Base-by-base conservation (phyloP, 345 rosid species). In the Brassica rapa region DNA sequence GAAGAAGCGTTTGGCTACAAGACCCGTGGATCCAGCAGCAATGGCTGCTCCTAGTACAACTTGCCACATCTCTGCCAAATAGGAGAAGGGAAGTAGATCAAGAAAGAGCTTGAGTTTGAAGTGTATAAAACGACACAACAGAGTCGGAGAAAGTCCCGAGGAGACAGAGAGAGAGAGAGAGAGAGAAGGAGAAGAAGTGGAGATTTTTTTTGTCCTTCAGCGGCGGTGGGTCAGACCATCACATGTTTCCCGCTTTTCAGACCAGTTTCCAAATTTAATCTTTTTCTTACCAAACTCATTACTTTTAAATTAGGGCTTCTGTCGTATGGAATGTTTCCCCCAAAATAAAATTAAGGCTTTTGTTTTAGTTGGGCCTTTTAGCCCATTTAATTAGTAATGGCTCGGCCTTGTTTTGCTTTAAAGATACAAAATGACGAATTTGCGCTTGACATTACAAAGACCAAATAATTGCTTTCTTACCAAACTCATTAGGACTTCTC, bases 21-120 rank as follows among this genome's bases (percentile, higher is more conserved):
- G 59, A 8, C 87, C 80, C 1, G 93, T 85, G 79, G 93, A 86
- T 77, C 93, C 98, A 21, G 93, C 98, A 21, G 93, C 98, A 1
- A 89, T 82, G 14, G 89, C 92, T 29, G 91, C 95, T 2, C 91
- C 93, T 19, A 93, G 14, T 30, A 93, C 83, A 64, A 85, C 76
- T 74, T 91, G 97, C 98, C 95, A 93, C 97, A 91, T 93, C 56
- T 71, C 62, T 21, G 30, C 4, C 12, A 6, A 63, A 53, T 62
- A 37, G 24, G 64, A 66, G 62, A 62, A 53, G 67, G 23, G 27
- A 37, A 41, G 68, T 39, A 14, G 66, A 35, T 43, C 71, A 19
- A 69, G 37, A 23, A 29, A 68, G 53, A 71, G 15, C 33, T 9
- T 80, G 70, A 14, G 51, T 74, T 10, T 72, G 21, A 66, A 57